phyloP scores from a whole-genome alignment of 768 basidiomycete genomes.

The Pleurotus sapidus region DNA sequence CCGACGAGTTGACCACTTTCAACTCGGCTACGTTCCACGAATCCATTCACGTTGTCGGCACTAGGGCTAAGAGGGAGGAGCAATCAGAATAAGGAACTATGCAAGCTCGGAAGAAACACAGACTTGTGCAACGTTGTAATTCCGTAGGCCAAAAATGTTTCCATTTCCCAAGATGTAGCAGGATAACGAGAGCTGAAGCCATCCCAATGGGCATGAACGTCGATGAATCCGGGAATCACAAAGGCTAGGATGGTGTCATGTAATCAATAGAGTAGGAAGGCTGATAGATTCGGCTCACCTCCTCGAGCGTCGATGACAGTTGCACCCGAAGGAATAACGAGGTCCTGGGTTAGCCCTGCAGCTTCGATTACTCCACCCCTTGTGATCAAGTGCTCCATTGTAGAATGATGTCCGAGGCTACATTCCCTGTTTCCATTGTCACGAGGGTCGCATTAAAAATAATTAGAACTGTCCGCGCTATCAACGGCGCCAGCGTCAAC shows the following conservation, averaged over 20 bases:
- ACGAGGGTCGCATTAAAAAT: slow-evolving; percentile 68
- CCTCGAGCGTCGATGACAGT: slow-evolving; percentile 57
- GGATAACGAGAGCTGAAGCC: slow-evolving; percentile 53
- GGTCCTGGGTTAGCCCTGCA: slow-evolving; percentile 32
- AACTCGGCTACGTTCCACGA: slow-evolving; percentile 62
- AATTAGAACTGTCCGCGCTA: slow-evolving; percentile 47
- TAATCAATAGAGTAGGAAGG: neutral
- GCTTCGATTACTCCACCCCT: slow-evolving; percentile 58
- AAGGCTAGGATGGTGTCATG: slow-evolving; percentile 38
- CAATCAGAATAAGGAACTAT: too few relatives aligned
- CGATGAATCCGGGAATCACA: slow-evolving; percentile 70
- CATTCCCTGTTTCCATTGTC: slow-evolving; percentile 60
- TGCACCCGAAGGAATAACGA: slow-evolving; percentile 34
- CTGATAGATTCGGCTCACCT: slow-evolving; percentile 36
- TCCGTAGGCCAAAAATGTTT: slow-evolving; percentile 74
- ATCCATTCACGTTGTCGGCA: slow-evolving; percentile 56
- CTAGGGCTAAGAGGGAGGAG: slow-evolving; percentile 49
- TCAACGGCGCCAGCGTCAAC: neutral
- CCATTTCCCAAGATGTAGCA: slow-evolving; percentile 69
- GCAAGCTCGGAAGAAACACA: slow-evolving; percentile 11
- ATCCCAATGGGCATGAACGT: slow-evolving; percentile 74
- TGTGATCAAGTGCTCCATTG: slow-evolving; percentile 49
- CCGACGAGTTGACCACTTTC: slow-evolving; percentile 70
- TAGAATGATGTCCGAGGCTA: slow-evolving; percentile 46
- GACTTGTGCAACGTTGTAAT: slow-evolving; percentile 79